Evolutionary conservation across 2,329 filamentous ascomycete genomes (phyloP), one percentile per base, ranked within the genome.

Genomic region (Neofusicoccum umdonicola): DNA sequence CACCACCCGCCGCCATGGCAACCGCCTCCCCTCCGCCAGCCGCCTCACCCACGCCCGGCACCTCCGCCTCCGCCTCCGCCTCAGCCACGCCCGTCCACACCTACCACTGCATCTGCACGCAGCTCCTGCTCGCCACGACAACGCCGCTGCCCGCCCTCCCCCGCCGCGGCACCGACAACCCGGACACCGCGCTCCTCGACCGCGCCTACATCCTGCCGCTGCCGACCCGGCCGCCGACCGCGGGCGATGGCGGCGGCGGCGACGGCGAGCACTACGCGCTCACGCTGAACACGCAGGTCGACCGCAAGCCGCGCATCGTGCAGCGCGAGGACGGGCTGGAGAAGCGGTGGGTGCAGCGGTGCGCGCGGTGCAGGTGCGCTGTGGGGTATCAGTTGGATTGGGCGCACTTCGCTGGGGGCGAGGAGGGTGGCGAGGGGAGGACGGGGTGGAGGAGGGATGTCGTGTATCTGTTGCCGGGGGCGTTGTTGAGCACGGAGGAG

Each of bases 61-160:
- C 62, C 11, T 4, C 48, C 37, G 41, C 61, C 37, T 11, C 61
- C 61, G 13, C 48, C 3, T 12, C 27, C 34, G n/a, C 41, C 17
- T 12, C 48, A 74, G 15, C 48, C 27, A 2, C 44, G 12, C 48
- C 73, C 61, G 73, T 84, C 67, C 77, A 83, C 74, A 85, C 83
- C 66, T 86, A 86, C 76, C 84, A 86, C 77, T 90, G 88, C 81
- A 82, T 88, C 73, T 91, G 88, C 82, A 86, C 81, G 51, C 83
- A 88, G 69, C 83, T 90, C 67, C 78, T 90, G 63, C 81, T 90
- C 67, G 83, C 87, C 22, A 87, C 81, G 50, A 85, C 84, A 0
- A 82, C 84, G 42, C 73, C 80, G 2, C 77, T 90, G 52, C 67
- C 77, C 34, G 68, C 76, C 0, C 80, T 89, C 11, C 86, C 87